Evolutionary conservation across 2,329 filamentous ascomycete genomes (phyloP).

Genomic region (Gnomoniopsis smithogilvyi): DNA sequence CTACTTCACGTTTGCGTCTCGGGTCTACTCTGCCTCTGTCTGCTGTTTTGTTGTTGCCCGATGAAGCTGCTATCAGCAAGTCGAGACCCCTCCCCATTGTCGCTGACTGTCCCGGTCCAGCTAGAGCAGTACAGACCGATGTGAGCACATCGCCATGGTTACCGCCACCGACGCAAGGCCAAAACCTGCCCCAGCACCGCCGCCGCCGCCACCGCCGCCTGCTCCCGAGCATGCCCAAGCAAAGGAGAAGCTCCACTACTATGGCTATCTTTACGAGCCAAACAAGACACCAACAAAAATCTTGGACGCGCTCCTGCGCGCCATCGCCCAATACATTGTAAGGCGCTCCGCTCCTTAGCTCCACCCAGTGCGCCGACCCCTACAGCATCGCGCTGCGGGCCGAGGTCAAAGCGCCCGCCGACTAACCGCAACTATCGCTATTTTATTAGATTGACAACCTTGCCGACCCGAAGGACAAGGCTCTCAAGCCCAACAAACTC

Average conservation of each 20-base stretch:
- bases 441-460: slow-evolving; percentile 50
- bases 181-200: not conserved
- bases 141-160: slow-evolving; percentile 13
- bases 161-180: slow-evolving; percentile 8
- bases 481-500: slow-evolving; percentile 65
- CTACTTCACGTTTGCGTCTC: not conserved
- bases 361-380: not conserved
- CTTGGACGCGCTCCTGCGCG: slow-evolving; percentile 65
- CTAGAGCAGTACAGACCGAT: slow-evolving; percentile 1
- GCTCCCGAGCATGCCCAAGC: slow-evolving; percentile 21
- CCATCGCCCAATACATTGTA: slow-evolving; percentile 70
- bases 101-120: not conserved
- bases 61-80: slow-evolving; percentile 8
- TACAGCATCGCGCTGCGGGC: not conserved
- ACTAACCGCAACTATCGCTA: slow-evolving; percentile 15
- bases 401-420: slow-evolving; percentile 1
- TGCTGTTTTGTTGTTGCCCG: slow-evolving; percentile 1
- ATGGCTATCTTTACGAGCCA: slow-evolving; percentile 65
- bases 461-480: slow-evolving; percentile 51
- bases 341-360: slow-evolving; percentile 29
- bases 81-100: slow-evolving; percentile 3
- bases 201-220: slow-evolving; percentile 19
- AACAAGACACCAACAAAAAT: slow-evolving; percentile 66
- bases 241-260: slow-evolving; percentile 35
- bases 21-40: not conserved